Evolutionary conservation across 169 alveolate genomes (phyloP).

Genomic region (Fabrea salina): DNA sequence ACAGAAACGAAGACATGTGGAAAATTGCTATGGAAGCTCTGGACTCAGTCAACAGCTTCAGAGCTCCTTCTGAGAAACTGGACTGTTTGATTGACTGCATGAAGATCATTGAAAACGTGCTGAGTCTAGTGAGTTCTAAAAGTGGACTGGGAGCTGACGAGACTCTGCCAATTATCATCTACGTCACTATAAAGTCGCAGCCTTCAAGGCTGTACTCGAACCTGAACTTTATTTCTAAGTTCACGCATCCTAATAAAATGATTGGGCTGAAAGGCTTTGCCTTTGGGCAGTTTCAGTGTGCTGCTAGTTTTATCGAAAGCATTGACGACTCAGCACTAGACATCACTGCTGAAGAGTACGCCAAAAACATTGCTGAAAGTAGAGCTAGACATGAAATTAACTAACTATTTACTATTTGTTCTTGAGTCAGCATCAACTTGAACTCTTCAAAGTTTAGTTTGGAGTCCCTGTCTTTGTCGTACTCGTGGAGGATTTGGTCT

Average conservation of each 20-base stretch:
- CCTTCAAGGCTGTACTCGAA: constrained; percentile 5
- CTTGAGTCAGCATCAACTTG: not conserved
- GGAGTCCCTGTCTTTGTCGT: not conserved
- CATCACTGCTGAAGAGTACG: not conserved
- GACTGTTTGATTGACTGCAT: constrained; percentile 3
- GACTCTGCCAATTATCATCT: constrained; percentile 8
- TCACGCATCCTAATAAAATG: constrained; percentile 14
- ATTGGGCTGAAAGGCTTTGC: constrained; percentile 27
- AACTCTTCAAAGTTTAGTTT: constrained; percentile 8
- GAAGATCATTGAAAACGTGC: constrained; percentile 3
- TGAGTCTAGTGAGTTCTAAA: not conserved
- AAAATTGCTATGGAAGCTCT: constrained; percentile 9
- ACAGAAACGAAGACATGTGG: constrained; percentile 31
- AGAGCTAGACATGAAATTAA: not conserved
- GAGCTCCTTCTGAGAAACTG: constrained; percentile 26
- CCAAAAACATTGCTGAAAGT: not conserved
- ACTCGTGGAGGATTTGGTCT: not conserved
- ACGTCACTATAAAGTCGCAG: not conserved
- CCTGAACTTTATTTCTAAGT: constrained; percentile 12
- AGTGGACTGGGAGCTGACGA: constrained; percentile 11
- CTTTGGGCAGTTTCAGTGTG: constrained; percentile 25
- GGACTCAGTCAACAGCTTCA: not conserved
- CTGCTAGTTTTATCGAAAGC: not conserved
- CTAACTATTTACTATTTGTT: too few species aligned
- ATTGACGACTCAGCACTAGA: not conserved